Percentiles rank a stretch among this genome's conserved stretches.
Evolutionary conservation across 192 early-diverging fungal genomes (phyloP).

Genomic region (Umbelopsis isabellina): DNA sequence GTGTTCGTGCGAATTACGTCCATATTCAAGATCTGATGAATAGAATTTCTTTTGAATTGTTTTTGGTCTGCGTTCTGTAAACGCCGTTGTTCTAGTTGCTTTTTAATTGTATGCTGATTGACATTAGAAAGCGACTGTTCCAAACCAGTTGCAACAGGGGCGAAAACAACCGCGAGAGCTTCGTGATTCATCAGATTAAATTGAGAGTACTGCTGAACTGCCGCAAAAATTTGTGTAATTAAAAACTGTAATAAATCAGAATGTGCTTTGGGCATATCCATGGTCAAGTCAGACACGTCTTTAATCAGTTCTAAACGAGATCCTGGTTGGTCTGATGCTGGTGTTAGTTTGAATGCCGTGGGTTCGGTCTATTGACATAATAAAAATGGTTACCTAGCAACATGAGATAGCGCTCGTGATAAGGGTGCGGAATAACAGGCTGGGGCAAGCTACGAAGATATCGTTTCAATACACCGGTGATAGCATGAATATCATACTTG

Average conservation of each 20-base stretch:
- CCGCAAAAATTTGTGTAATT: conserved; percentile 22
- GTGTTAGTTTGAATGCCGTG: neutral
- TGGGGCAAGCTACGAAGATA: conserved; percentile 35
- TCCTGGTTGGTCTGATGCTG: neutral
- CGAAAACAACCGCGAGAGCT: conserved; percentile 38
- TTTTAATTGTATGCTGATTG: conserved; percentile 11
- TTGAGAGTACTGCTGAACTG: conserved; percentile 31
- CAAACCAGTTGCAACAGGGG: conserved; percentile 37
- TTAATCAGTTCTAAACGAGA: conserved; percentile 2
- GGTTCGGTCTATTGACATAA: neutral
- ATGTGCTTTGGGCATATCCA: conserved; percentile 28
- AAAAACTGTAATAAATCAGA: conserved; percentile 29
- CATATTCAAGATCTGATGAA: conserved; percentile 21
- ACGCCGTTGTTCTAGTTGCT: conserved; percentile 6
- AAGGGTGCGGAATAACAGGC: conserved; percentile 31
- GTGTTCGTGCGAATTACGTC: conserved; percentile 30
- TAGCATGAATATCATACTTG: conserved; percentile 37
- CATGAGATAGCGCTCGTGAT: conserved; percentile 27
- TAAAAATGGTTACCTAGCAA: neutral
- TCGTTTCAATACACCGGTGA: conserved; percentile 37
- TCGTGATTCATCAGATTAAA: conserved; percentile 39
- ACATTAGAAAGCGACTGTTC: conserved; percentile 29
- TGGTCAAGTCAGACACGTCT: conserved; percentile 1
- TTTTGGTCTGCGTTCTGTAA: conserved; percentile 9
- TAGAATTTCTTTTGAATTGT: conserved; percentile 23